phyloP scores from a whole-genome alignment of 139 green algal species.

The Chlorella vulgaris region DNA sequence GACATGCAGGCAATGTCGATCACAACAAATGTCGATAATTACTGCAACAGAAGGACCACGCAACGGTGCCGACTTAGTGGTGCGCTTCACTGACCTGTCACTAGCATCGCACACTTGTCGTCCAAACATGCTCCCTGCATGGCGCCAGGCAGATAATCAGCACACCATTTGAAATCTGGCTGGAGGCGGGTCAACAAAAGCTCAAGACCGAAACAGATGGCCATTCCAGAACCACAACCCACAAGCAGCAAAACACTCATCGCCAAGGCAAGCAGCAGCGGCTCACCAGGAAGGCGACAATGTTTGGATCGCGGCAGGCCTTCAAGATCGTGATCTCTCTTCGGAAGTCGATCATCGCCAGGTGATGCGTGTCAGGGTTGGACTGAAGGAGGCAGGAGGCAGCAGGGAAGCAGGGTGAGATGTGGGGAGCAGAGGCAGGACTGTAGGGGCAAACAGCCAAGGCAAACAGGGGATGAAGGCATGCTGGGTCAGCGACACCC shows the following conservation, averaged over 20 bases:
- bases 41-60: too few species aligned
- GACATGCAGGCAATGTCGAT: too few species aligned
- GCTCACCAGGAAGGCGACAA: constrained; percentile 51
- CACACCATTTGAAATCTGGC: too few species aligned
- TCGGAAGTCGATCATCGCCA: constrained; percentile 11
- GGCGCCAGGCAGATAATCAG: neutral
- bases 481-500: too few species aligned
- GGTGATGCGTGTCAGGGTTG: neutral
- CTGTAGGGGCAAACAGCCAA: neutral
- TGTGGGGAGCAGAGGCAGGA: neutral
- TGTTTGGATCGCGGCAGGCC: constrained; percentile 48
- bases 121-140: constrained; percentile 34
- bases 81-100: too few species aligned
- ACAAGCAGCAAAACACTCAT: too few species aligned
- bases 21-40: too few species aligned
- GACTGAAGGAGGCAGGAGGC: neutral
- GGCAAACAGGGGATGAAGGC: neutral
- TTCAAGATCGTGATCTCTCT: constrained; percentile 46
- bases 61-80: too few species aligned
- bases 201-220: too few species aligned
- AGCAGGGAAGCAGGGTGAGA: neutral
- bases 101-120: constrained; percentile 42
- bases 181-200: too few species aligned
- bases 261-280: neutral
- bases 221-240: too few species aligned